A percentile compares a stretch with the other conserved stretches of the same genome.
Conservation (phyloP, 768 basidiomycete genomes). For the Polyporus arcularius region DNA sequence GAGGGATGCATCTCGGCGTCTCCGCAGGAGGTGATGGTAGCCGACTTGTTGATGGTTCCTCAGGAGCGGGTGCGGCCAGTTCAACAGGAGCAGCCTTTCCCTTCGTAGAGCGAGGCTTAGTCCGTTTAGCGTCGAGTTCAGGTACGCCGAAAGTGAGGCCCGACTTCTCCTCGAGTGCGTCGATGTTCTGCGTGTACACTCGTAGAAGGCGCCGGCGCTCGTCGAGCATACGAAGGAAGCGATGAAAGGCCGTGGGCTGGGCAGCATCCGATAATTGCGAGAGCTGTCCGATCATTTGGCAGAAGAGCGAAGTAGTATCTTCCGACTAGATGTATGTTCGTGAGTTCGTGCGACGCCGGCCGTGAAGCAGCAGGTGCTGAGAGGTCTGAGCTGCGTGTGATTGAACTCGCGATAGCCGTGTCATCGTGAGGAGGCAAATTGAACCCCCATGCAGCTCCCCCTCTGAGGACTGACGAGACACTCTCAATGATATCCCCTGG, state of each 20-base stretch:
- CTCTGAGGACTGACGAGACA: no score
- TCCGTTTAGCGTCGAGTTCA: constrained; percentile 58
- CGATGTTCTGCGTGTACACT: constrained; percentile 94
- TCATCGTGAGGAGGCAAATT: no score
- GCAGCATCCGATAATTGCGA: constrained; percentile 73
- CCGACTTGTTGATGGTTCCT: constrained; percentile 26
- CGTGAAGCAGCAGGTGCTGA: background rate
- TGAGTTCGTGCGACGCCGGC: background rate
- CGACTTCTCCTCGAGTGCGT: constrained; percentile 83
- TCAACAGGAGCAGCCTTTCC: constrained; percentile 24
- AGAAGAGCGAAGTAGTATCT: constrained; percentile 74
- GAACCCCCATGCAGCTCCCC: no score
- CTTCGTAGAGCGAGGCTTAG: constrained; percentile 49
- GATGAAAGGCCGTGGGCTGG: constrained; percentile 80
- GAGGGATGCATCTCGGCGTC: constrained; percentile 81
- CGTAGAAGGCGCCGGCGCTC: constrained; percentile 74
- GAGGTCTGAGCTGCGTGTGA: background rate
- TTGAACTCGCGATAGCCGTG: background rate
- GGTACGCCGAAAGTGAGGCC: constrained; percentile 88
- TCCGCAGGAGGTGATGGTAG: constrained; percentile 55
- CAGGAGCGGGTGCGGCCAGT: background rate
- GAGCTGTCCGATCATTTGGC: constrained; percentile 87
- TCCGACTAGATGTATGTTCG: constrained; percentile 52
- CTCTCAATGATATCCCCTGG: background rate
- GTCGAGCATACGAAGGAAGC: constrained; percentile 72